A percentile compares a stretch with the other conserved stretches of the same genome.
phyloP scores from a whole-genome alignment of 1,139 yeast genomes.

The Taphrina pruni region DNA sequence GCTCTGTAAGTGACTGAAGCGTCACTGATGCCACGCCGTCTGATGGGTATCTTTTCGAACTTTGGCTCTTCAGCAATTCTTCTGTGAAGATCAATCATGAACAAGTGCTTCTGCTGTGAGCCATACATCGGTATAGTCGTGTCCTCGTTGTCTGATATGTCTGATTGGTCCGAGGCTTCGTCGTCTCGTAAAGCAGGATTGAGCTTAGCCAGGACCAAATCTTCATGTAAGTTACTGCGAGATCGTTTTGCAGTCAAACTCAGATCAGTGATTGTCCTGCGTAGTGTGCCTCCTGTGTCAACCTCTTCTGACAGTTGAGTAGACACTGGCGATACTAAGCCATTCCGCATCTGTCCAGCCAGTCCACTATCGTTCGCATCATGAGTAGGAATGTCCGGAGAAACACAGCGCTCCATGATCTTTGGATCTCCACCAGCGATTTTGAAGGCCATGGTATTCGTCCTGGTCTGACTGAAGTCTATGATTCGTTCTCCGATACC shows the following conservation, averaged over 20 bases:
- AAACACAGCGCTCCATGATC: slow-evolving; percentile 32
- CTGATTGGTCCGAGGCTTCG: slow-evolving; percentile 36
- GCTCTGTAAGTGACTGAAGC: slow-evolving; percentile 26
- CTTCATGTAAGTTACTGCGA: slow-evolving; percentile 21
- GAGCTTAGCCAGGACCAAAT: slow-evolving; percentile 7
- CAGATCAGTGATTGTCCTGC: slow-evolving; percentile 23
- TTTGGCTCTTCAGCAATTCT: slow-evolving; percentile 32
- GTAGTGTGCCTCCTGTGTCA: slow-evolving; percentile 8
- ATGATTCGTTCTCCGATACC: slow-evolving; percentile 46
- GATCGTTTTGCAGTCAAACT: slow-evolving; percentile 17
- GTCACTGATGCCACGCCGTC: slow-evolving; percentile 38
- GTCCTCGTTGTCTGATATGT: slow-evolving; percentile 34
- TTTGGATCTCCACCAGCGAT: slow-evolving; percentile 35
- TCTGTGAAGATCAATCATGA: slow-evolving; percentile 32
- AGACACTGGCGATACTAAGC: slow-evolving; percentile 9
- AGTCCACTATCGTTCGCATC: slow-evolving; percentile 5
- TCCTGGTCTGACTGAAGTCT: slow-evolving; percentile 36
- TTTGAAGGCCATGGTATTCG: slow-evolving; percentile 32
- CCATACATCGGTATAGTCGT: background rate
- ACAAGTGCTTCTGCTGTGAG: slow-evolving; percentile 27
- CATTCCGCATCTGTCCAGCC: slow-evolving; percentile 1
- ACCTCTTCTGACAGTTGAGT: slow-evolving; percentile 11
- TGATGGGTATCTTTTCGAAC: slow-evolving; percentile 22
- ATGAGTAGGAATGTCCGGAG: slow-evolving; percentile 36
- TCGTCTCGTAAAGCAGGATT: slow-evolving; percentile 31